Evolutionary conservation across 2,329 filamentous ascomycete genomes (phyloP).

Genomic region (Myriosclerotinia scirpicola): DNA sequence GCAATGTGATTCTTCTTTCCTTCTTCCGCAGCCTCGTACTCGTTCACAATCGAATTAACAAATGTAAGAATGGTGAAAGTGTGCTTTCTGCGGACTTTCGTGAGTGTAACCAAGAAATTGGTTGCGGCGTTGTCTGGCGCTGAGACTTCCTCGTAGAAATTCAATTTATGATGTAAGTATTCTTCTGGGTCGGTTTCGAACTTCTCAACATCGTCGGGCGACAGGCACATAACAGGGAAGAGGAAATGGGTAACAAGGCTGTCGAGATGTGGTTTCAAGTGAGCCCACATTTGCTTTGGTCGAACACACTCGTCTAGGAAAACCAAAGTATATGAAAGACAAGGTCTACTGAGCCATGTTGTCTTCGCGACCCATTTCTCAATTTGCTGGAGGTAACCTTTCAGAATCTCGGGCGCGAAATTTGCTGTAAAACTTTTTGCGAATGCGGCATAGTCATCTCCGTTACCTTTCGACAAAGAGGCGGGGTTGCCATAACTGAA

Average conservation of each 20-base stretch:
- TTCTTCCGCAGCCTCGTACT: slow-evolving; percentile 81
- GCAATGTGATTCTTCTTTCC: slow-evolving; percentile 91
- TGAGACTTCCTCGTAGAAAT: slow-evolving; percentile 96
- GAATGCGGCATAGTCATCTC: slow-evolving; percentile 74
- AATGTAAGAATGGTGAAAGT: slow-evolving; percentile 94
- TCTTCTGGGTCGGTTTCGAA: slow-evolving; percentile 95
- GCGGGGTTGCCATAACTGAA: slow-evolving; percentile 84
- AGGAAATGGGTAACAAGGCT: slow-evolving; percentile 92
- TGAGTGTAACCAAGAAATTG: slow-evolving; percentile 92
- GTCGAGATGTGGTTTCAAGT: slow-evolving; percentile 89
- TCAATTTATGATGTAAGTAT: slow-evolving; percentile 94
- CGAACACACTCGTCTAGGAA: slow-evolving; percentile 97
- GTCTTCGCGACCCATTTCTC: slow-evolving; percentile 97
- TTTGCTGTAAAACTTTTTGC: slow-evolving; percentile 88
- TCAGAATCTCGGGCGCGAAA: slow-evolving; percentile 93
- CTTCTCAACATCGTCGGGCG: slow-evolving; percentile 86
- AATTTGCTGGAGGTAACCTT: slow-evolving; percentile 90
- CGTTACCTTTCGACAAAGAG: slow-evolving; percentile 70
- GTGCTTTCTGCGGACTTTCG: slow-evolving; percentile 91
- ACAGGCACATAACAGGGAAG: slow-evolving; percentile 92
- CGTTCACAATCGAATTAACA: slow-evolving; percentile 91
- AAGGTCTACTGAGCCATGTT: slow-evolving; percentile 91
- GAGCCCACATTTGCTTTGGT: slow-evolving; percentile 94
- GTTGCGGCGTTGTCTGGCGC: slow-evolving; percentile 93
- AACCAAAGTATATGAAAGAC: slow-evolving; percentile 87